These are phyloP conservation scores for Teunomyces lycoperdinae DNA, from an alignment of 805 yeast genomes.

Conservation along the genomic window DNA sequence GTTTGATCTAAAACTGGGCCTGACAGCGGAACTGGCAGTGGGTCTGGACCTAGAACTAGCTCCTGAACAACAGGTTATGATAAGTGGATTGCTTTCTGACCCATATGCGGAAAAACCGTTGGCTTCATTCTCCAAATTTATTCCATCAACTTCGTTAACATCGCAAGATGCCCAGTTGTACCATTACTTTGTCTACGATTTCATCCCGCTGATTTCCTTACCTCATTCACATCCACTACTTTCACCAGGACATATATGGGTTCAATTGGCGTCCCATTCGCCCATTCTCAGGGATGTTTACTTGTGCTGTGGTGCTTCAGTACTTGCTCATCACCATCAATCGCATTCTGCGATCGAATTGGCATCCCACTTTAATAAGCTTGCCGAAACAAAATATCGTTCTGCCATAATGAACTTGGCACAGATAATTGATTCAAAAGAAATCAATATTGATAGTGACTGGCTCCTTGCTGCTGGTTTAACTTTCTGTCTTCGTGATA, in stretches of 20 bases:
- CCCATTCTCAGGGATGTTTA: conserved; percentile 48
- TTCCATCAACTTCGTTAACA: conserved; percentile 7
- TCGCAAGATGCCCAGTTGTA: conserved; percentile 8
- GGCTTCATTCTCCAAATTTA: conserved; percentile 5
- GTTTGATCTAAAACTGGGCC: no score
- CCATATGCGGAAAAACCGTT: neutral
- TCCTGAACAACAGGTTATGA: neutral
- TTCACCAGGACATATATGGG: conserved; percentile 14
- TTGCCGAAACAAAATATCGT: conserved; percentile 10
- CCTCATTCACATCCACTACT: conserved; percentile 15
- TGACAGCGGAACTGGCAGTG: no score
- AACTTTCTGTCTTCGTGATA: conserved; percentile 37
- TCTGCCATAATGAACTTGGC: conserved; percentile 7
- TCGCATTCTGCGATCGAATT: conserved; percentile 6
- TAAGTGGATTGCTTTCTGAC: neutral
- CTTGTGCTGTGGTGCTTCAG: conserved; percentile 15
- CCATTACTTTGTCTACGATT: conserved; percentile 12
- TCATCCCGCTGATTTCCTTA: conserved; percentile 13
- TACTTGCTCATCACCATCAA: conserved; percentile 13
- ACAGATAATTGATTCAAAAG: conserved; percentile 16
- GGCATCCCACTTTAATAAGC: conserved; percentile 11
- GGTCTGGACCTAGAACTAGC: neutral
- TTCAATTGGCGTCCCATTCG: conserved; percentile 60
- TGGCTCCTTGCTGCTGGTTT: conserved; percentile 42
- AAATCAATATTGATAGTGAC: conserved; percentile 28